Percentiles rank a stretch among this genome's conserved stretches.
These are phyloP conservation scores for Leishmania arabica DNA, from an alignment of 208 protist genomes.

Conservation along the genomic window DNA sequence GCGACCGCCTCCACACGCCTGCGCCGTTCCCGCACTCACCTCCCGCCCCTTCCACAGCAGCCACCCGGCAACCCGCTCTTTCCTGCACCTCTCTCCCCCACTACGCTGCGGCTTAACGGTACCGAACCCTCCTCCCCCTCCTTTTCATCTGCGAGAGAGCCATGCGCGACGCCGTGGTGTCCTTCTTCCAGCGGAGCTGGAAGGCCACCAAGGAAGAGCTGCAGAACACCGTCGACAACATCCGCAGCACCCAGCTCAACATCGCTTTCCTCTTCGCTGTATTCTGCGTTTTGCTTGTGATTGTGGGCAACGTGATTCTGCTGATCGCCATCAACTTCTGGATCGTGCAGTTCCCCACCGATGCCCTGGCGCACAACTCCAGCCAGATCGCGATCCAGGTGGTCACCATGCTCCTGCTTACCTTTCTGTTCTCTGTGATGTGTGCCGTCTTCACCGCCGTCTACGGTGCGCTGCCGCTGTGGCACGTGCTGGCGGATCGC, in stretches of 20 bases:
- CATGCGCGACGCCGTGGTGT: conserved; percentile 7
- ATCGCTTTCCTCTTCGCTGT: conserved; percentile 62
- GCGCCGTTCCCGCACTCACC: background rate
- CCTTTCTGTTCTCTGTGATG: conserved; percentile 48
- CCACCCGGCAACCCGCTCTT: background rate
- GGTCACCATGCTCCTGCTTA: conserved; percentile 54
- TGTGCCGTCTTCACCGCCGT: conserved; percentile 36
- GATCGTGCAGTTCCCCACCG: conserved; percentile 51
- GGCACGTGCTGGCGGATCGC: conserved; percentile 50
- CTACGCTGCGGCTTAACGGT: background rate
- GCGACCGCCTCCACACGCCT: no score
- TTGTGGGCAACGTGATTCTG: conserved; percentile 79
- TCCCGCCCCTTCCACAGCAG: background rate
- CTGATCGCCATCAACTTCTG: conserved; percentile 85
- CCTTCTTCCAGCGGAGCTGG: conserved; percentile 9
- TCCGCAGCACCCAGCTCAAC: conserved; percentile 39
- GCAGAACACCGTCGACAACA: conserved; percentile 29
- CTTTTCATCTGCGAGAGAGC: background rate
- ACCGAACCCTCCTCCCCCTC: background rate
- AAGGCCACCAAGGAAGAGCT: conserved; percentile 36
- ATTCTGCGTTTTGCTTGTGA: conserved; percentile 59
- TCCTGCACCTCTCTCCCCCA: background rate
- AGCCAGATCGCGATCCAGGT: conserved; percentile 79
- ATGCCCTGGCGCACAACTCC: conserved; percentile 37
- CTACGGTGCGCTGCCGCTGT: conserved; percentile 49